These are phyloP conservation scores for Chalaropsis ovoidea DNA, from an alignment of 2,329 filamentous ascomycete species.

Conservation along the genomic window DNA sequence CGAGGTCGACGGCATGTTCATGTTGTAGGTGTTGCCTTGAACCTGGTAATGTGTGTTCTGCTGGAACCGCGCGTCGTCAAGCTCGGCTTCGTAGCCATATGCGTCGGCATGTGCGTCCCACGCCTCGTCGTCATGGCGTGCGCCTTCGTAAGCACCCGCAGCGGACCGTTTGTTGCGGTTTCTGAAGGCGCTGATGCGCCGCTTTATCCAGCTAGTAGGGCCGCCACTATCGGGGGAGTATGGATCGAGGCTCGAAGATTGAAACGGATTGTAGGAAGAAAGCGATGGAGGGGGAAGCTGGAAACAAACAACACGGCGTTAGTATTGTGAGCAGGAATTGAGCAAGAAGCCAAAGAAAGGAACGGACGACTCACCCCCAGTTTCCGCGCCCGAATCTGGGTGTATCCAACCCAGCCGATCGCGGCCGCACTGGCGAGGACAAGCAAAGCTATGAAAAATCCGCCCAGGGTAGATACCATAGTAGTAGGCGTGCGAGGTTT, in stretches of 20 bases:
- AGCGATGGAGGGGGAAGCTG: conserved; percentile 60
- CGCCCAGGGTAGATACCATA: conserved; percentile 35
- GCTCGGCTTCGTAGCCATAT: conserved; percentile 38
- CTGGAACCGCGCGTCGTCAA: conserved; percentile 20
- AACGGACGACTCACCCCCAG: conserved; percentile 49
- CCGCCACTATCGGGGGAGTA: conserved; percentile 41
- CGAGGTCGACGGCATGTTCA: conserved; percentile 39
- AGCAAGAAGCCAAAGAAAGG: not conserved
- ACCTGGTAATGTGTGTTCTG: conserved; percentile 27
- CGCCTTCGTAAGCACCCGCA: conserved; percentile 59
- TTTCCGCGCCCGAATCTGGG: conserved; percentile 60
- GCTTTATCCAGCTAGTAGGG: conserved; percentile 61
- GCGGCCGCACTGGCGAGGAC: conserved; percentile 49
- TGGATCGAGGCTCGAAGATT: conserved; percentile 40
- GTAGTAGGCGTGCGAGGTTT: not conserved
- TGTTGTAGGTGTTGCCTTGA: conserved; percentile 39
- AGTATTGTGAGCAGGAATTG: not conserved
- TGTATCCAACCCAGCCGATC: conserved; percentile 59
- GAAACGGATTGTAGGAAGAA: conserved; percentile 62
- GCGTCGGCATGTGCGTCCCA: conserved; percentile 67
- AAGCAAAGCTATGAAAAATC: conserved; percentile 63
- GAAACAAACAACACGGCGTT: conserved; percentile 3
- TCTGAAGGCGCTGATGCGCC: conserved; percentile 53
- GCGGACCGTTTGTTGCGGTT: conserved; percentile 57
- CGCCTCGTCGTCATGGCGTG: conserved; percentile 57